Evolutionary conservation across 2,329 filamentous ascomycete species (phyloP).

Genomic region (Corinectria fuckeliana): DNA sequence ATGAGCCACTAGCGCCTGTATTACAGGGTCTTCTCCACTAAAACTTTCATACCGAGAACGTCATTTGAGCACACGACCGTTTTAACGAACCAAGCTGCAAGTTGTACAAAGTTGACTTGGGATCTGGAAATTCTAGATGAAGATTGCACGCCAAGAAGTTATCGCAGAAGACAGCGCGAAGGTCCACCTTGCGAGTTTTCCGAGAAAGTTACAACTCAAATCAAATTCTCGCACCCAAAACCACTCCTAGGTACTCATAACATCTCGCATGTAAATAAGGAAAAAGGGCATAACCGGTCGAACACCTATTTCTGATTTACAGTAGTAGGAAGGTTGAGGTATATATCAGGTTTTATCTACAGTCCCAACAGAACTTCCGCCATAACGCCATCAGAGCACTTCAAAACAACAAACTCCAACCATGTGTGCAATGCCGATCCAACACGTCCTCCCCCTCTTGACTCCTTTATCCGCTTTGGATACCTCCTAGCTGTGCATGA

Average conservation of each 20-base stretch:
- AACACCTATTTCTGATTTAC: no score
- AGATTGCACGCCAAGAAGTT: background rate
- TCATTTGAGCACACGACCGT: background rate
- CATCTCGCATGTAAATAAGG: background rate
- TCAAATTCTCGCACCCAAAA: no score
- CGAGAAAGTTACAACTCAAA: background rate
- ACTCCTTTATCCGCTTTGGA: background rate
- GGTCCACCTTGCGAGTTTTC: background rate
- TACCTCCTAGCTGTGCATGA: background rate
- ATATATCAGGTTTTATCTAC: conserved; percentile 32
- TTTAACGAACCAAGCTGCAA: no score
- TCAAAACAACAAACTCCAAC: conserved; percentile 33
- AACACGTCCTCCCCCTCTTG: conserved; percentile 5
- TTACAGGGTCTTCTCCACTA: conserved; percentile 14
- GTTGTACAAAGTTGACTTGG: background rate
- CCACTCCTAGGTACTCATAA: background rate
- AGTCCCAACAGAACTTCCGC: conserved; percentile 28
- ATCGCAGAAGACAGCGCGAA: background rate
- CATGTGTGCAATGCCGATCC: conserved; percentile 21
- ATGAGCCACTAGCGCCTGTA: conserved; percentile 7
- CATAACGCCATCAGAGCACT: conserved; percentile 33
- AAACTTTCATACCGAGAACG: background rate
- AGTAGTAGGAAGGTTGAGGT: conserved; percentile 15
- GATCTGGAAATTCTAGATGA: background rate
- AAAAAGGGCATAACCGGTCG: background rate